These are phyloP conservation scores for Wallacemonas sp. DNA, from an alignment of 208 protist species.

Conservation along the genomic window DNA sequence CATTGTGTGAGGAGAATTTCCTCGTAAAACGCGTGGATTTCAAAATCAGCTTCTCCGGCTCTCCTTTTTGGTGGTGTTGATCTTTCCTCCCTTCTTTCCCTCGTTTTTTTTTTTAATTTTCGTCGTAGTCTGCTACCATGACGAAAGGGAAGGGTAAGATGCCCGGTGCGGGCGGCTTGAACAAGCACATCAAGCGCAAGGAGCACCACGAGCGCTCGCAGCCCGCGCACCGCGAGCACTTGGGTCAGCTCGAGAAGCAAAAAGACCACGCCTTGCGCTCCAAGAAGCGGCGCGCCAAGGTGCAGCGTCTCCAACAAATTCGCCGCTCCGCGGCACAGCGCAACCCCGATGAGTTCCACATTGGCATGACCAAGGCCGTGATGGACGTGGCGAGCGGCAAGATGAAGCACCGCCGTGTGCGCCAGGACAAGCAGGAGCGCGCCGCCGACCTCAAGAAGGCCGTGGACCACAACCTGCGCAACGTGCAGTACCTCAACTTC, in stretches of 20 bases:
- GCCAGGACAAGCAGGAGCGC: slow-evolving; percentile 43
- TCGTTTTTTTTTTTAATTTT: neutral
- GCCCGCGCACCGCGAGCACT: slow-evolving; percentile 67
- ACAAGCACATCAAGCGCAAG: slow-evolving; percentile 90
- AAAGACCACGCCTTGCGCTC: slow-evolving; percentile 92
- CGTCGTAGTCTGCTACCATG: slow-evolving; percentile 33
- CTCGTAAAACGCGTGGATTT: no score
- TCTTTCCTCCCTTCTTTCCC: slow-evolving; percentile 1
- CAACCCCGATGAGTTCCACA: slow-evolving; percentile 95
- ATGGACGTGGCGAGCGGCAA: slow-evolving; percentile 84
- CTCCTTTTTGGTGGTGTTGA: neutral
- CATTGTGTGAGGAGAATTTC: no score
- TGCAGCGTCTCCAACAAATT: slow-evolving; percentile 71
- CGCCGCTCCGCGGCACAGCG: slow-evolving; percentile 86
- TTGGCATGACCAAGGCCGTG: slow-evolving; percentile 92
- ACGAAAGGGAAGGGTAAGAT: slow-evolving; percentile 88
- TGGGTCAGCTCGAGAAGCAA: slow-evolving; percentile 94
- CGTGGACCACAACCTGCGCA: slow-evolving; percentile 68
- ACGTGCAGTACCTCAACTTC: slow-evolving; percentile 86
- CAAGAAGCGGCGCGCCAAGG: slow-evolving; percentile 76
- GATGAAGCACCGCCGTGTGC: slow-evolving; percentile 61
- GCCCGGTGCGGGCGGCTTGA: slow-evolving; percentile 76
- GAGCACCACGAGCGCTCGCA: slow-evolving; percentile 92
- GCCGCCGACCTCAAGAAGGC: slow-evolving; percentile 60
- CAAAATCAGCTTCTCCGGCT: no score